phyloP scores from a whole-genome alignment of 106 monocot species.

The Dendrobium catenatum region DNA sequence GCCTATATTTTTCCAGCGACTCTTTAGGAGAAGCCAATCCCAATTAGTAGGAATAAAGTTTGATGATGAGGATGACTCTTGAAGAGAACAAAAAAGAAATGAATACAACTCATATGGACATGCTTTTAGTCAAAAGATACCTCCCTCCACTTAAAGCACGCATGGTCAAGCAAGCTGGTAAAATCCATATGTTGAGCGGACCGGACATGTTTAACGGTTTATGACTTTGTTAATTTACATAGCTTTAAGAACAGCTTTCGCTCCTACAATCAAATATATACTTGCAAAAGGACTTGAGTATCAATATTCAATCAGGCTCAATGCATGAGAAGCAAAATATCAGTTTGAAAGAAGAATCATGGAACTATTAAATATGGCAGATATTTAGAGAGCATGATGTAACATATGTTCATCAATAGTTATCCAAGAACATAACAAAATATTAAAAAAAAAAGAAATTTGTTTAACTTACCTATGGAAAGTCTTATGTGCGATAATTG shows the following conservation, averaged over 20 bases:
- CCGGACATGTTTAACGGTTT: neutral
- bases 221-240: neutral
- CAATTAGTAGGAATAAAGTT: neutral
- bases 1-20: neutral
- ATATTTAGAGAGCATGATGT: neutral
- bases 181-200: neutral
- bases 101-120: neutral
- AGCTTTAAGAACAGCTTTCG: neutral
- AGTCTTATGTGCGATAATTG: constrained; percentile 80
- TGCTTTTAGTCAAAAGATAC: neutral
- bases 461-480: constrained; percentile 72
- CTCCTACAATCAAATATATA: neutral
- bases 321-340: neutral
- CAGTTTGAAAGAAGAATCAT: neutral
- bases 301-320: neutral
- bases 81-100: neutral
- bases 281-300: neutral
- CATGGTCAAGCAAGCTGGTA: neutral
- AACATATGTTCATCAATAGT: neutral
- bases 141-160: neutral
- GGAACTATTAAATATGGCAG: neutral
- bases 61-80: neutral
- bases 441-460: neutral
- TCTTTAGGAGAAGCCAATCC: neutral
- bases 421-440: constrained; percentile 2